Percentiles rank a stretch among this genome's conserved stretches.
These are phyloP conservation scores for Clohesyomyces aquaticus DNA, from an alignment of 495 filamentous ascomycete species.

Conservation along the genomic window DNA sequence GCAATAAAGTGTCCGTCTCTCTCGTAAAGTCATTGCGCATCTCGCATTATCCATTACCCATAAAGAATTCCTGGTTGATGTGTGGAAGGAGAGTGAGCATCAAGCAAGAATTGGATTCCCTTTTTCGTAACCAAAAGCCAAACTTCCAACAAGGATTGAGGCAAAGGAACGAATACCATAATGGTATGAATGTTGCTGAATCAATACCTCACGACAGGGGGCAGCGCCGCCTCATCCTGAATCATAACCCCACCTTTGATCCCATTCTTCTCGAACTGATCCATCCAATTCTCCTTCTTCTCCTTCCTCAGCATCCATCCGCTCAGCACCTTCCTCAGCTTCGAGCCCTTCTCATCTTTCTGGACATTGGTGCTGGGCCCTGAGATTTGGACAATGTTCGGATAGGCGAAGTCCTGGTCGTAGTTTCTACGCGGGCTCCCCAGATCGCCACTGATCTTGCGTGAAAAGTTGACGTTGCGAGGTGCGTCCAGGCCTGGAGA, in stretches of 20 bases:
- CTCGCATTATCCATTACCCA: conserved; percentile 14
- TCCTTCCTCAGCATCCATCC: conserved; percentile 41
- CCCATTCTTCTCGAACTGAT: conserved; percentile 38
- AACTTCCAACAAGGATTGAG: neutral
- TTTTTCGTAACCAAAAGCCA: neutral
- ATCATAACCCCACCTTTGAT: conserved; percentile 40
- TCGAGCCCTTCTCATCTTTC: conserved; percentile 12
- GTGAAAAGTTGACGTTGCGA: conserved; percentile 38
- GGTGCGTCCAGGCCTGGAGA: conserved; percentile 19
- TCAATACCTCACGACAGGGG: conserved; percentile 45
- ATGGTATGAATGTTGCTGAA: too few species aligned
- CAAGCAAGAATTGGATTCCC: neutral
- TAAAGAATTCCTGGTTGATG: conserved; percentile 2
- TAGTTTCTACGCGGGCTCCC: conserved; percentile 6
- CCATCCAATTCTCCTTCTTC: conserved; percentile 42
- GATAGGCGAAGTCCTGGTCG: neutral
- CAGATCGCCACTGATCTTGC: conserved; percentile 41
- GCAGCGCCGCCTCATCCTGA: conserved; percentile 39
- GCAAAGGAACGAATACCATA: conserved; percentile 12
- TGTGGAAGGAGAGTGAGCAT: neutral
- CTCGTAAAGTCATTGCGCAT: conserved; percentile 1
- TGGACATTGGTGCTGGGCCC: conserved; percentile 4
- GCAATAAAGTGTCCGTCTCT: too few species aligned
- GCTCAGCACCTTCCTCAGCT: conserved; percentile 36
- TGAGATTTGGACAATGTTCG: conserved; percentile 23